These are phyloP conservation scores for Draba incana DNA, from an alignment of 345 rosid genomes.

Conservation along the genomic window DNA sequence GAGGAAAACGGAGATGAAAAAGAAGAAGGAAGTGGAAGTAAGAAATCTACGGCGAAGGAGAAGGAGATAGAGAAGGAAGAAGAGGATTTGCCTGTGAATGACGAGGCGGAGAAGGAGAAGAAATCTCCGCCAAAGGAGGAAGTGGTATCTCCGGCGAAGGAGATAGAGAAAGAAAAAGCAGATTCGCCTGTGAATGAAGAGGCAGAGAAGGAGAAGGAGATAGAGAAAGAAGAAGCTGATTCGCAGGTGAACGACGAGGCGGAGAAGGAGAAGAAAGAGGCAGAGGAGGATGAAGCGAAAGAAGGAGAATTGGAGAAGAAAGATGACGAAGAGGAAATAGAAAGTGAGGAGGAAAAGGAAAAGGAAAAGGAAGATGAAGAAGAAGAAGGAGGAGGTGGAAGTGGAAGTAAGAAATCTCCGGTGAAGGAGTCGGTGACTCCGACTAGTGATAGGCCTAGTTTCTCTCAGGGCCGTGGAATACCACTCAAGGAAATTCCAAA, in stretches of 20 bases:
- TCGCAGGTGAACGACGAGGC: too few species aligned
- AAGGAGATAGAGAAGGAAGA: too few species aligned
- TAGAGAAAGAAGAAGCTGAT: too few species aligned
- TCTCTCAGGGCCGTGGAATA: conserved; percentile 82
- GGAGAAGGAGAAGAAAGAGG: too few species aligned
- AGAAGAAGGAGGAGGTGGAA: conserved; percentile 37
- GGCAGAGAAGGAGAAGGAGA: background rate
- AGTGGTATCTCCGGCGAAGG: conserved; percentile 46
- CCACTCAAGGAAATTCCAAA: conserved; percentile 91
- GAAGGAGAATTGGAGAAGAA: conserved; percentile 7
- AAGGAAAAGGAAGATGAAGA: conserved; percentile 2
- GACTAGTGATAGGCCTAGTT: conserved; percentile 64
- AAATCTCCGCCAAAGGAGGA: too few species aligned
- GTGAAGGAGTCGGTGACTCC: too few species aligned
- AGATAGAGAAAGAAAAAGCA: too few species aligned
- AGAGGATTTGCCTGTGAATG: too few species aligned
- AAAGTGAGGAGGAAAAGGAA: conserved; percentile 31
- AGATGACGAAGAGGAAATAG: conserved; percentile 32
- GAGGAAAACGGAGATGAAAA: conserved; percentile 23
- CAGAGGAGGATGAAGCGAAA: conserved; percentile 26
- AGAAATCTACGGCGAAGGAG: conserved; percentile 45
- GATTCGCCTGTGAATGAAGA: too few species aligned
- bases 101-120: too few species aligned
- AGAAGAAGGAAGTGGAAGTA: conserved; percentile 42
- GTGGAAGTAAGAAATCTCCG: conserved; percentile 43